phyloP scores from a whole-genome alignment of 139 green algal genomes.

The Auxenochlorella pyrenoidosa region DNA sequence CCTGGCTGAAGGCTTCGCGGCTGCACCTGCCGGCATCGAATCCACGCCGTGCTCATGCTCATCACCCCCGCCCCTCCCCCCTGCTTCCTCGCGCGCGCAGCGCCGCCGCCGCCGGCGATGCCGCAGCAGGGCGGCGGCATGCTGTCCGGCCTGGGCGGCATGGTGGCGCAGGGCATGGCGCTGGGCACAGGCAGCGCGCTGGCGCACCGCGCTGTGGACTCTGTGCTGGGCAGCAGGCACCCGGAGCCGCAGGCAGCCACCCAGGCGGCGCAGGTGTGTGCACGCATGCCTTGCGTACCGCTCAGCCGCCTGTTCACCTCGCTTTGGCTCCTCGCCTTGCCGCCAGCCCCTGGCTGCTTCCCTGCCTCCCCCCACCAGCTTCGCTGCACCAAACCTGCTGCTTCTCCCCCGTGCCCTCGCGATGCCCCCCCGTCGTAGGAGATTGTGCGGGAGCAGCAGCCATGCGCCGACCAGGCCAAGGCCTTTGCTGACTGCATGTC shows the following conservation, averaged over 20 bases:
- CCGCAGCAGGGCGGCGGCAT: slow-evolving; percentile 75
- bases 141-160: slow-evolving; percentile 82
- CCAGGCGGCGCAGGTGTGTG: slow-evolving; percentile 38
- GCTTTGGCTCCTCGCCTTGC: too few species aligned
- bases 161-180: slow-evolving; percentile 78
- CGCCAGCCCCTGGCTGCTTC: too few species aligned
- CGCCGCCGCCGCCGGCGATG: slow-evolving; percentile 50
- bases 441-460: slow-evolving; percentile 39
- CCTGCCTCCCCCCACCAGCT: background rate
- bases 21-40: background rate
- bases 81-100: too few species aligned
- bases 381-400: background rate
- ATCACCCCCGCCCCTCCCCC: background rate
- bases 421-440: background rate
- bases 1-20: background rate
- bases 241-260: slow-evolving; percentile 57
- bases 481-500: slow-evolving; percentile 91
- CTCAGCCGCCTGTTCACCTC: too few species aligned
- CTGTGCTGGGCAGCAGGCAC: slow-evolving; percentile 67
- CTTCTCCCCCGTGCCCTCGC: background rate
- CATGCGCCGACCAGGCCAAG: slow-evolving; percentile 67
- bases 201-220: slow-evolving; percentile 85
- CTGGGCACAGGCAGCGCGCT: slow-evolving; percentile 86
- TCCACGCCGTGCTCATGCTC: too few species aligned
- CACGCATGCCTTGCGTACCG: too few species aligned